Conservation (phyloP, 352 stramenopile genomes). For the Albugo candida region DNA sequence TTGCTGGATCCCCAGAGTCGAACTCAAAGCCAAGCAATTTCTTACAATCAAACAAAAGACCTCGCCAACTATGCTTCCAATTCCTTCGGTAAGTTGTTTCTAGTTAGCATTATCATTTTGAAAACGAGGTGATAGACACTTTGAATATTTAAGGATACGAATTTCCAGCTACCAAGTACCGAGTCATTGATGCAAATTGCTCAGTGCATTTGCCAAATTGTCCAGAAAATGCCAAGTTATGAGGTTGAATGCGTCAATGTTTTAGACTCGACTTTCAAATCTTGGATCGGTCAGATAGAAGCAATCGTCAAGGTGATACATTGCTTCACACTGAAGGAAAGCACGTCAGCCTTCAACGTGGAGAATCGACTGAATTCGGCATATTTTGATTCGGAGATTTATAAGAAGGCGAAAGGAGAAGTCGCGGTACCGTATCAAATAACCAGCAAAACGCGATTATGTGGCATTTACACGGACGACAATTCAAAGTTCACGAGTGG, state of each 20-base stretch:
- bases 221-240: constrained; percentile 43
- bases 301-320: constrained; percentile 56
- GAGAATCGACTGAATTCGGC: constrained; percentile 12
- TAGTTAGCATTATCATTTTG: no score
- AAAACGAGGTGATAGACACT: no score
- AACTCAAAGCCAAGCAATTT: constrained; percentile 26
- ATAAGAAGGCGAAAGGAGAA: constrained; percentile 29
- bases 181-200: constrained; percentile 57
- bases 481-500: no score
- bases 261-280: constrained; percentile 36
- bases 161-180: constrained; percentile 52
- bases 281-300: constrained; percentile 50
- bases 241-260: constrained; percentile 34
- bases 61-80: neutral
- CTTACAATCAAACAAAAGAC: neutral
- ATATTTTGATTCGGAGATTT: constrained; percentile 54
- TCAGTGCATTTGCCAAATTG: constrained; percentile 44
- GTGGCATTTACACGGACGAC: no score
- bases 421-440: constrained; percentile 26
- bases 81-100: neutral
- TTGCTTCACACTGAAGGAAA: constrained; percentile 57
- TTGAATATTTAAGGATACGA: constrained; percentile 20
- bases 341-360: constrained; percentile 25
- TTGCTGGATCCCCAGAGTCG: constrained; percentile 66
- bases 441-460: neutral